These are phyloP conservation scores for Hericium rajendrae DNA, from an alignment of 768 basidiomycete genomes.

Conservation along the genomic window DNA sequence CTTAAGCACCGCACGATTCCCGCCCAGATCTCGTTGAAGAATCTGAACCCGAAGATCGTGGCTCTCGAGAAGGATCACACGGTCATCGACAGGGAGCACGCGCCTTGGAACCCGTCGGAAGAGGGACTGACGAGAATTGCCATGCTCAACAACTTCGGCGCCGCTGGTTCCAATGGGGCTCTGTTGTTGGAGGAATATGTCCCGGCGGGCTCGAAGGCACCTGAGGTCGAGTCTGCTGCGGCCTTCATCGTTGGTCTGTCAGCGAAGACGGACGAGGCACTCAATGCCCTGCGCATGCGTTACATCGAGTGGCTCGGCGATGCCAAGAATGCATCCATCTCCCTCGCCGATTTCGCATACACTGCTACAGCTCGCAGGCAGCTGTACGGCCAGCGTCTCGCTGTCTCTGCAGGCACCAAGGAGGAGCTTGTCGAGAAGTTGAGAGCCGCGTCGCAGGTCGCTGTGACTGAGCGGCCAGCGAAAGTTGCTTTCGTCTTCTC, in stretches of 20 bases:
- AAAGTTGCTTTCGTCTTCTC: conserved; percentile 59
- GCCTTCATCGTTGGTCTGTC: conserved; percentile 49
- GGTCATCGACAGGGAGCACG: conserved; percentile 32
- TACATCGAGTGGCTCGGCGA: conserved; percentile 41
- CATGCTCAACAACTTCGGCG: conserved; percentile 68
- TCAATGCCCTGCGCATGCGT: conserved; percentile 36
- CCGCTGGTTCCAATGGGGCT: conserved; percentile 60
- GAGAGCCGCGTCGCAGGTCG: conserved; percentile 19
- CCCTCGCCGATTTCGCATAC: conserved; percentile 50
- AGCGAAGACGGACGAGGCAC: conserved; percentile 40
- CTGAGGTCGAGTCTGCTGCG: conserved; percentile 3
- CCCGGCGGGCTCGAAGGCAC: not conserved
- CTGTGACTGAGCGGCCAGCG: conserved; percentile 21
- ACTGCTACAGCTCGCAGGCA: conserved; percentile 59
- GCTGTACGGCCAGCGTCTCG: conserved; percentile 41
- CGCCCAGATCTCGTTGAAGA: conserved; percentile 45
- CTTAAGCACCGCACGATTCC: conserved; percentile 46
- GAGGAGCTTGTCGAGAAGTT: conserved; percentile 41
- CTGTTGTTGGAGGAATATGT: conserved; percentile 47
- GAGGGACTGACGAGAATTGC: conserved; percentile 36
- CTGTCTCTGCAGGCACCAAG: conserved; percentile 33
- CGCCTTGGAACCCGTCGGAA: conserved; percentile 33
- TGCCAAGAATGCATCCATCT: conserved; percentile 13
- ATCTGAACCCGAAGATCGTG: conserved; percentile 47
- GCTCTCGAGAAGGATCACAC: conserved; percentile 38